Base-by-base conservation (phyloP, 2,329 filamentous ascomycete species). In the Dothistroma septosporum region DNA sequence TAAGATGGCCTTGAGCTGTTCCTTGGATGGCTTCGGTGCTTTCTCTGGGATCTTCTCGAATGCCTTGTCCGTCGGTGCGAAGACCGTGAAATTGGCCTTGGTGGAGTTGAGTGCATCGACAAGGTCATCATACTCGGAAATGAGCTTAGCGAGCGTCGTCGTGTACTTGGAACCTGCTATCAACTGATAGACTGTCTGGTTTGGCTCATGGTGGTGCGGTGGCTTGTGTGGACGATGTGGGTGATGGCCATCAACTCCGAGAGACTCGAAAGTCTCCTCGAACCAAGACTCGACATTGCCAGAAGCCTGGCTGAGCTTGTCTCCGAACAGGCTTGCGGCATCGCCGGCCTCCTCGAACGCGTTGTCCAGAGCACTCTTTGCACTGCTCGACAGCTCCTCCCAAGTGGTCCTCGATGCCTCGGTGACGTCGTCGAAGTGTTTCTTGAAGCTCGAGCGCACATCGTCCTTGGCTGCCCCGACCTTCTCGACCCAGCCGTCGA, bases 111-210 rank as follows among this genome's bases (percentile, higher is more conserved):
- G 83, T 3, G 86, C 74, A 57, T 88, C 75, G 37, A 93, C 86
- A 0, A 96, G 78, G 56, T 90, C 85, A 0, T 86, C 82, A 72
- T 89, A 87, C 62, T 91, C 82, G 63, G 88, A 82, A 67, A 96
- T 83, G n/a, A 92, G 78, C 71, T 88, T 84, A 31, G 88, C 86
- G 49, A 96, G 87, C 74, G 87, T 89, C 53, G 85, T 89, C 1
- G 90, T 92, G 76, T 90, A 83, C 69, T 92, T 89, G 78, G 84
- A 88, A 69, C 83, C 78, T n/a, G 83, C 79, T 74, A 96, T 90
- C 62, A 92, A 78, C 75, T 96, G 80, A 76, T 92, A 96, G 49
- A 96, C 84, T 21, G 91, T 95, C 71, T 82, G 77, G 71, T 91
- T 88, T 6, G 84, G 79, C 63, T 78, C 77, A 53, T 73, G 74